These are phyloP conservation scores for Mycena metata DNA, from an alignment of 768 basidiomycete species.

Conservation along the genomic window DNA sequence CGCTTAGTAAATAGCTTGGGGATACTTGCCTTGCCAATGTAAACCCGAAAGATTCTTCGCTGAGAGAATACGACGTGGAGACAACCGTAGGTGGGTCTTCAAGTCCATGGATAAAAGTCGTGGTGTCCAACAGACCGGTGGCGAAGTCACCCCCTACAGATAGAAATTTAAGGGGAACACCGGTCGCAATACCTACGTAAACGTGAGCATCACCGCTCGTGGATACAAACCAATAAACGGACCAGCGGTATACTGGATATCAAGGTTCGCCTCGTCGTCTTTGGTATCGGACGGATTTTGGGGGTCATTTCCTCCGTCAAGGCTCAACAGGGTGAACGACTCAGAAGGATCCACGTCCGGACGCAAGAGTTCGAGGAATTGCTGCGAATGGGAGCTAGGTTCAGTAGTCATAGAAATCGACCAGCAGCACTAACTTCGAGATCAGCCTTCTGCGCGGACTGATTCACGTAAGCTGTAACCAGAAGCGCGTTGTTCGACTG, in stretches of 20 bases:
- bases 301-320: slow-evolving; percentile 3
- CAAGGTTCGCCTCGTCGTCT: slow-evolving; percentile 7
- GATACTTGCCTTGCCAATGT: slow-evolving; percentile 1
- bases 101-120: slow-evolving; percentile 9
- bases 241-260: slow-evolving; percentile 23
- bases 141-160: slow-evolving; percentile 15
- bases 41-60: not conserved
- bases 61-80: not conserved
- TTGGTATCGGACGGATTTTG: not conserved
- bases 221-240: not conserved
- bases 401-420: not conserved
- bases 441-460: slow-evolving; percentile 6
- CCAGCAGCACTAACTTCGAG: slow-evolving; percentile 14
- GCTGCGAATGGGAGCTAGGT: not conserved
- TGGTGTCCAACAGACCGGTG: slow-evolving; percentile 12
- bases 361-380: not conserved
- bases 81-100: slow-evolving; percentile 8
- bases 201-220: not conserved
- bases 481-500: slow-evolving; percentile 16
- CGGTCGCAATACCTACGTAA: slow-evolving; percentile 15
- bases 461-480: slow-evolving; percentile 12
- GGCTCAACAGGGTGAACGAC: slow-evolving; percentile 5
- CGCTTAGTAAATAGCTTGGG: not conserved
- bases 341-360: slow-evolving; percentile 1
- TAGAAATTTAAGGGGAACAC: slow-evolving; percentile 13